phyloP scores from a whole-genome alignment of 768 basidiomycete genomes.

The Leccinum subgranulosum region DNA sequence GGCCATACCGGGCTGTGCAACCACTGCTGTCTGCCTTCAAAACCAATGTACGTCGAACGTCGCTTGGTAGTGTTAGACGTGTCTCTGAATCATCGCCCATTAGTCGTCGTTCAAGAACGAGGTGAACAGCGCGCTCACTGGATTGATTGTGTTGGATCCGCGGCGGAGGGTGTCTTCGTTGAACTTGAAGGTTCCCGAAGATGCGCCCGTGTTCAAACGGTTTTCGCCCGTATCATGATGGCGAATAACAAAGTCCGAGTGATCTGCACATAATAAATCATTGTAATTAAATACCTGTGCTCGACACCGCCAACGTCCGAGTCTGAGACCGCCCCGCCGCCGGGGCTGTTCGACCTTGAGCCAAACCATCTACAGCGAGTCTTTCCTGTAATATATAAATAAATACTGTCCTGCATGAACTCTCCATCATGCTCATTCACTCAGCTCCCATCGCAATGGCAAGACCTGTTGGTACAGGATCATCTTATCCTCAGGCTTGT shows the following conservation, averaged over 20 bases:
- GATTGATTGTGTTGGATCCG: constrained; percentile 21
- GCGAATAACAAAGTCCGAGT: not conserved
- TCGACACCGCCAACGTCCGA: not conserved
- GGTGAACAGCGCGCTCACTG: constrained; percentile 14
- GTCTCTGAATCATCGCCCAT: not conserved
- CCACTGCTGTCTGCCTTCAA: constrained; percentile 41
- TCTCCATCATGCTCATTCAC: not conserved
- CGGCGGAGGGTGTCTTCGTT: constrained; percentile 7
- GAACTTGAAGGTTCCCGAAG: not conserved
- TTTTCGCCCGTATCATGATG: constrained; percentile 23
- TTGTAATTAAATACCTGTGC: not conserved
- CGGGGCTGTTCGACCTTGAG: not conserved
- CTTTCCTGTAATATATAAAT: not conserved
- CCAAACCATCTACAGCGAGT: not conserved
- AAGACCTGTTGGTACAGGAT: constrained; percentile 14
- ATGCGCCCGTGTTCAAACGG: constrained; percentile 5
- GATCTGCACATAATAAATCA: not conserved
- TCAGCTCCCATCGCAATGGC: constrained; percentile 1
- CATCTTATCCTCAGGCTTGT: not conserved
- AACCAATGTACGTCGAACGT: constrained; percentile 36
- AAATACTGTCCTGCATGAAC: not conserved
- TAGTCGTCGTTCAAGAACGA: constrained; percentile 24
- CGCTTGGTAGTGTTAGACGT: not conserved
- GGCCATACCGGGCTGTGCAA: constrained; percentile 49
- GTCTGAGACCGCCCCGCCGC: not conserved